Evolutionary conservation across 2,329 filamentous ascomycete species (phyloP).

Genomic region (Epichloe bromicola): DNA sequence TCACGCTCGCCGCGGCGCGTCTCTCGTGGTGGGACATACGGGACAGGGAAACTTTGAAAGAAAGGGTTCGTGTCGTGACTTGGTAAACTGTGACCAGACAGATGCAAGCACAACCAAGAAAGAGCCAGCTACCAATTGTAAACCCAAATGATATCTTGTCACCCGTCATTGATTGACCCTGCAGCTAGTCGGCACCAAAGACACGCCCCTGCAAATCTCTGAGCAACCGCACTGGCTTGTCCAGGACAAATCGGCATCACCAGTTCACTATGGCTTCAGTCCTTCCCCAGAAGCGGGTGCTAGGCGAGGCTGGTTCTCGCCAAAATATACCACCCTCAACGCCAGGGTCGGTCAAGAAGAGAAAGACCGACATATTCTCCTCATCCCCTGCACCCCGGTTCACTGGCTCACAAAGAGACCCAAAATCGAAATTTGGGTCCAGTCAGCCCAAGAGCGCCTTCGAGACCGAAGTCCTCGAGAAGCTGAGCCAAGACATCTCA

Average conservation of each 20-base stretch:
- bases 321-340: slow-evolving; percentile 48
- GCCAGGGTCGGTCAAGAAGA: slow-evolving; percentile 57
- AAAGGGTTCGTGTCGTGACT: background rate
- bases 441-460: slow-evolving; percentile 83
- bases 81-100: background rate
- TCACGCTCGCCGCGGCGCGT: slow-evolving; percentile 24
- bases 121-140: background rate
- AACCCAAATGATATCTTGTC: background rate
- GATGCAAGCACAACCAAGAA: background rate
- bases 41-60: background rate
- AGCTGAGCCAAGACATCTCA: slow-evolving; percentile 85
- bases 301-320: slow-evolving; percentile 53
- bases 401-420: slow-evolving; percentile 49
- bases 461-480: slow-evolving; percentile 87
- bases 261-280: slow-evolving; percentile 30
- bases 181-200: background rate
- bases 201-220: background rate
- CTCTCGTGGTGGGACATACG: slow-evolving; percentile 3
- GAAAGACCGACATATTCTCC: slow-evolving; percentile 50
- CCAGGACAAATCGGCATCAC: background rate
- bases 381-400: slow-evolving; percentile 44
- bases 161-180: background rate
- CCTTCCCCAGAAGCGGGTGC: slow-evolving; percentile 58
- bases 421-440: slow-evolving; percentile 48
- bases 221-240: background rate